Percentiles rank a stretch among this genome's conserved stretches.
phyloP scores from a whole-genome alignment of 1,284 basidiomycete genomes.

The Tylopilus orsonianus region DNA sequence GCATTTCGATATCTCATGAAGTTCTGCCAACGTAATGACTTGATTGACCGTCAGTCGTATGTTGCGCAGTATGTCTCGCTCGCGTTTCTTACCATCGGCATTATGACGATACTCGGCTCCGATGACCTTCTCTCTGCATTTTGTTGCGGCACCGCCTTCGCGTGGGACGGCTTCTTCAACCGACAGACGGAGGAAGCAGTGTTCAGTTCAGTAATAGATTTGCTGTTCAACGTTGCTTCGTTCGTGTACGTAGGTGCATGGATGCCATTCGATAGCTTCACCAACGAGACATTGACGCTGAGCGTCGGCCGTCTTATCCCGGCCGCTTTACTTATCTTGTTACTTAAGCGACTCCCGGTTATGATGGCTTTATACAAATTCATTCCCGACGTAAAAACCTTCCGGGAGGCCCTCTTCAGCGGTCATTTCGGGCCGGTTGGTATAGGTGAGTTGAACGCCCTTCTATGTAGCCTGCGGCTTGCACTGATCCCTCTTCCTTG shows the following conservation, averaged over 20 bases:
- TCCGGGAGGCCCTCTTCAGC: conserved; percentile 82
- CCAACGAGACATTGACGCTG: conserved; percentile 63
- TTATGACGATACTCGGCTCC: conserved; percentile 84
- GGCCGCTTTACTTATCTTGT: conserved; percentile 74
- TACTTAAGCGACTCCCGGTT: conserved; percentile 80
- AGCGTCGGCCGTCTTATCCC: conserved; percentile 82
- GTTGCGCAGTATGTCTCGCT: conserved; percentile 80
- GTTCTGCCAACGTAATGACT: conserved; percentile 84
- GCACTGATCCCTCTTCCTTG: conserved; percentile 1
- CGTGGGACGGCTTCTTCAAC: conserved; percentile 99
- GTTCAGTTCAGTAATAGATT: conserved; percentile 94
- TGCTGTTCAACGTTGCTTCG: conserved; percentile 86
- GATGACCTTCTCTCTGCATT: conserved; percentile 95
- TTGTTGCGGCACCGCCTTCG: conserved; percentile 93
- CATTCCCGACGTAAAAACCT: conserved; percentile 92
- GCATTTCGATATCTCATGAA: conserved; percentile 92
- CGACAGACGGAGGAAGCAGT: conserved; percentile 93
- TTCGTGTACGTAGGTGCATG: conserved; percentile 95
- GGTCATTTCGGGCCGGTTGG: conserved; percentile 96
- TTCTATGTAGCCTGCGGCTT: background rate
- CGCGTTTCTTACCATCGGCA: conserved; percentile 80
- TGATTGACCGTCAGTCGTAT: conserved; percentile 94
- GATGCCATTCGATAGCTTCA: conserved; percentile 86
- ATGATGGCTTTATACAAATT: conserved; percentile 83
- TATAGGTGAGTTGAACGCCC: conserved; percentile 52